These are phyloP conservation scores for Fraxinus albicans DNA, from an alignment of 305 asterid genomes.

Conservation along the genomic window DNA sequence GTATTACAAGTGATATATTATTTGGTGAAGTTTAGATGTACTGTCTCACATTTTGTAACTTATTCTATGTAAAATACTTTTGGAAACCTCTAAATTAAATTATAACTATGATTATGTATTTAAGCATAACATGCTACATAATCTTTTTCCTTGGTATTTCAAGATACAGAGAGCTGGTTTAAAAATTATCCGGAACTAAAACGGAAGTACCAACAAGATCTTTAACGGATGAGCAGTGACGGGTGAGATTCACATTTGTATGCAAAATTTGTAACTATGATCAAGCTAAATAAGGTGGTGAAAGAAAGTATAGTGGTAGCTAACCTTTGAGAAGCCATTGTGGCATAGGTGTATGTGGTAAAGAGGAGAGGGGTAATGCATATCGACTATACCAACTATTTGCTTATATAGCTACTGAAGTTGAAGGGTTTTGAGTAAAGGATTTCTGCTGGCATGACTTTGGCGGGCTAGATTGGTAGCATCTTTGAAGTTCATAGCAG, in stretches of 20 bases:
- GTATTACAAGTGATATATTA: not conserved
- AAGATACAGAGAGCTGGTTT: not conserved
- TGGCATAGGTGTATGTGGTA: not conserved
- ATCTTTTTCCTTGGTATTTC: not conserved
- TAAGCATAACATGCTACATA: not conserved
- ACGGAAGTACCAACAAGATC: no score
- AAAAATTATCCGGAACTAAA: no score
- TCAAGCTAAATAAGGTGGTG: not conserved
- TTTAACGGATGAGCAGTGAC: not conserved
- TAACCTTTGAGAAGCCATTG: not conserved
- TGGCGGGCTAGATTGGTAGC: not conserved
- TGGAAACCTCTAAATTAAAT: not conserved
- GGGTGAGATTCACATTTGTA: not conserved
- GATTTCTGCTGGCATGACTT: not conserved
- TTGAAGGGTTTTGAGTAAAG: not conserved
- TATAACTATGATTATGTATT: not conserved
- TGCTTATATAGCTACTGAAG: not conserved
- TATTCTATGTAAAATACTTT: not conserved
- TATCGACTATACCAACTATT: not conserved
- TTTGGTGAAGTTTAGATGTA: not conserved
- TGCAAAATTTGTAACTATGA: not conserved
- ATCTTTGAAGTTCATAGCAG: not conserved
- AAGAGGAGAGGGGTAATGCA: not conserved
- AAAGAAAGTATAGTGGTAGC: not conserved
- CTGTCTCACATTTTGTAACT: not conserved